A percentile compares a stretch with the other conserved stretches of the same genome.
These are phyloP conservation scores for Podospora didyma DNA, from an alignment of 495 filamentous ascomycete genomes.

Conservation along the genomic window DNA sequence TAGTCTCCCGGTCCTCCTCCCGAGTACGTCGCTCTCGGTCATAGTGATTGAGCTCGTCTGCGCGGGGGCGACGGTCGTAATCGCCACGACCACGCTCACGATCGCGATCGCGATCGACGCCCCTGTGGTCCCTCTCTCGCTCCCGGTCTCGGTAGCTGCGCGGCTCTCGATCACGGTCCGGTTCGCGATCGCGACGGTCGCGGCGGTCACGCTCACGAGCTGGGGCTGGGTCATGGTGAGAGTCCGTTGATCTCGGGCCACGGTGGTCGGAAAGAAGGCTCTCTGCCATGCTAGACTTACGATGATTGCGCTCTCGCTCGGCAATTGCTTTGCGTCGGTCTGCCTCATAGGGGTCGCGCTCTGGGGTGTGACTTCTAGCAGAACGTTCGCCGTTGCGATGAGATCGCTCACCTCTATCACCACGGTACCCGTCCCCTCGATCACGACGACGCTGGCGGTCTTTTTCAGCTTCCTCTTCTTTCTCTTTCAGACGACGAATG, in stretches of 20 bases:
- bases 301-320: conserved; percentile 82
- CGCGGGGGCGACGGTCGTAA: conserved; percentile 37
- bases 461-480: conserved; percentile 78
- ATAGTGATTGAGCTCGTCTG: conserved; percentile 52
- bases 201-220: conserved; percentile 41
- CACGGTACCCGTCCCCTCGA: conserved; percentile 47
- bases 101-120: conserved; percentile 35
- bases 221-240: conserved; percentile 33
- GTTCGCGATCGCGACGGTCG: conserved; percentile 45
- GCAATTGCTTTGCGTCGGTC: conserved; percentile 82
- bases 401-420: conserved; percentile 56
- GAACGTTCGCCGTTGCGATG: conserved; percentile 53
- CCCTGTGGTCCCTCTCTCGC: conserved; percentile 35
- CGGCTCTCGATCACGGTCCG: conserved; percentile 42
- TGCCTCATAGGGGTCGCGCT: conserved; percentile 82
- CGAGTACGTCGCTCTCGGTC: conserved; percentile 72
- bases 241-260: conserved; percentile 25
- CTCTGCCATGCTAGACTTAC: conserved; percentile 68
- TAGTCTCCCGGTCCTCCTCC: conserved; percentile 78
- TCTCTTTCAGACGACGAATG: conserved; percentile 83
- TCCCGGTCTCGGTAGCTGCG: no score
- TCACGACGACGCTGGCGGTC: conserved; percentile 65
- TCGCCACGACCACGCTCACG: conserved; percentile 27
- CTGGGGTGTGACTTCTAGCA: conserved; percentile 59
- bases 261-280: conserved; percentile 51